Evolutionary conservation across 345 rosid genomes (phyloP).

Genomic region (Microthlaspi erraticum): DNA sequence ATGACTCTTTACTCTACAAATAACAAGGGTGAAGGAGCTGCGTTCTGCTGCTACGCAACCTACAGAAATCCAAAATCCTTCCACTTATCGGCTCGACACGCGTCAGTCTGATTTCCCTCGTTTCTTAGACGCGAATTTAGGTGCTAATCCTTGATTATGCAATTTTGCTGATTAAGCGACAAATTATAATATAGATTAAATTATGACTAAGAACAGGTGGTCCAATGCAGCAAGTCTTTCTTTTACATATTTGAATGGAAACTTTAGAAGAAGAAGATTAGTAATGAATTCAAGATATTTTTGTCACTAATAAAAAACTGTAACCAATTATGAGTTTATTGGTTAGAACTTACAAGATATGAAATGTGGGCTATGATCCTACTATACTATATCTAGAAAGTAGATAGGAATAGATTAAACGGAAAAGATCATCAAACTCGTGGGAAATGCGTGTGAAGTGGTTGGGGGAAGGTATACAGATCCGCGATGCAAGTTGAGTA

Average conservation of each 20-base stretch:
- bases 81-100: background rate
- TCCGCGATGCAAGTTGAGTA: conserved; percentile 35
- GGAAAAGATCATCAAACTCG: conserved; percentile 37
- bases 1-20: conserved; percentile 16
- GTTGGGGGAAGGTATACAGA: conserved; percentile 38
- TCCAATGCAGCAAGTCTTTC: conserved; percentile 27
- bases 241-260: conserved; percentile 22
- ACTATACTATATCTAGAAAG: background rate
- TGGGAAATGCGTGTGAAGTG: conserved; percentile 44
- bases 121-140: background rate
- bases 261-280: background rate
- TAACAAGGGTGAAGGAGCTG: background rate
- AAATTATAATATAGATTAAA: background rate
- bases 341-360: conserved; percentile 8
- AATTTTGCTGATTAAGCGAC: conserved; percentile 12
- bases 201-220: conserved; percentile 12
- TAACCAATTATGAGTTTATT: background rate
- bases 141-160: background rate
- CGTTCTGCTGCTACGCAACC: conserved; percentile 32
- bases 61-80: conserved; percentile 2
- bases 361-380: conserved; percentile 14
- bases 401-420: conserved; percentile 30
- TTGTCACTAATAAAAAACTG: background rate
- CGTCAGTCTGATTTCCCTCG: background rate
- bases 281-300: conserved; percentile 10